Percentiles rank a stretch among this genome's conserved stretches.
These are phyloP conservation scores for Urostyla sp. DNA, from an alignment of 73 alveolate genomes.

Conservation along the genomic window DNA sequence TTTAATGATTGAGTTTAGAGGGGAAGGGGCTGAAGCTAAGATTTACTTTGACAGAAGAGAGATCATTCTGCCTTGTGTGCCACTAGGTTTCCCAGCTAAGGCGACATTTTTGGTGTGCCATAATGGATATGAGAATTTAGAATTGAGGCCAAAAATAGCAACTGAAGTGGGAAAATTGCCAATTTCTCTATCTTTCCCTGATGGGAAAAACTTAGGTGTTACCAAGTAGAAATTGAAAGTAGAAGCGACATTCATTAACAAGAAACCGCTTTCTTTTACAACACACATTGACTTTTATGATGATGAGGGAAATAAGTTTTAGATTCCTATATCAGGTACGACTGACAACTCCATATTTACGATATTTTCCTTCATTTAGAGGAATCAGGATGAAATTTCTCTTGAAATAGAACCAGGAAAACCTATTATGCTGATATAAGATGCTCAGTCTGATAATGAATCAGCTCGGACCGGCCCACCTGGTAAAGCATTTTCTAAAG, in stretches of 20 bases:
- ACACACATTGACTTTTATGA: slow-evolving; percentile 96
- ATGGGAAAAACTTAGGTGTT: slow-evolving; percentile 86
- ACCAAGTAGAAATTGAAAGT: slow-evolving; percentile 86
- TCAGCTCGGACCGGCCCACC: slow-evolving; percentile 70
- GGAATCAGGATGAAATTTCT: slow-evolving; percentile 84
- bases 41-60: slow-evolving; percentile 97
- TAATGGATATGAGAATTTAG: slow-evolving; percentile 97
- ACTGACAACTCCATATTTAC: slow-evolving; percentile 96
- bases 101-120: slow-evolving; percentile 91
- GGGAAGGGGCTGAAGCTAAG: slow-evolving; percentile 97
- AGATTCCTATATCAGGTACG: slow-evolving; percentile 96
- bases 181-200: slow-evolving; percentile 85
- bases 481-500: slow-evolving; percentile 79
- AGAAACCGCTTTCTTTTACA: slow-evolving; percentile 95
- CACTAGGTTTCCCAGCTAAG: slow-evolving; percentile 91
- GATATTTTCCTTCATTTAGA: slow-evolving; percentile 88
- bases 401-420: slow-evolving; percentile 87
- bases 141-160: slow-evolving; percentile 89
- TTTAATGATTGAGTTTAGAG: slow-evolving; percentile 87
- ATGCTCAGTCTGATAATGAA: slow-evolving; percentile 83
- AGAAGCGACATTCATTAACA: slow-evolving; percentile 91
- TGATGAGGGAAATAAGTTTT: slow-evolving; percentile 94
- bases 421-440: slow-evolving; percentile 84
- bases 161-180: slow-evolving; percentile 88
- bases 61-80: slow-evolving; percentile 95